phyloP scores from a whole-genome alignment of 441 rosid species.

The Eruca vesicaria region DNA sequence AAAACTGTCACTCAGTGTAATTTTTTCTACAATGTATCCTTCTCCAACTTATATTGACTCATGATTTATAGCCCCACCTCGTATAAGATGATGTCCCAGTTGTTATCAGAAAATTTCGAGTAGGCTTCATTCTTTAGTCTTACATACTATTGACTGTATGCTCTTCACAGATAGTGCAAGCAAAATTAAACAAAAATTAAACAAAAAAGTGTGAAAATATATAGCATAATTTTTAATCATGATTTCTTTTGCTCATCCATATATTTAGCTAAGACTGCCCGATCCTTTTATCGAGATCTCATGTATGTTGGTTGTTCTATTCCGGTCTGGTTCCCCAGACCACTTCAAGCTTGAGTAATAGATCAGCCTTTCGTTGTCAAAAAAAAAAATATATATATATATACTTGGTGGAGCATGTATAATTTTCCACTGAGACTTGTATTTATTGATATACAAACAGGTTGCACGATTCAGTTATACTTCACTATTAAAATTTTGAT shows the following conservation, averaged over 20 bases:
- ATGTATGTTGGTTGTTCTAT: no score
- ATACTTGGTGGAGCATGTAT: neutral
- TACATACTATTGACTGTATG: constrained; percentile 1
- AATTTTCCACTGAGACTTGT: neutral
- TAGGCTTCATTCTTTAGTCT: constrained; percentile 11
- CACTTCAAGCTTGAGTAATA: no score
- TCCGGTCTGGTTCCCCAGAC: no score
- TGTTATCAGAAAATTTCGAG: constrained; percentile 10
- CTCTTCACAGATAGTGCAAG: neutral
- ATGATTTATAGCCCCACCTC: constrained; percentile 27
- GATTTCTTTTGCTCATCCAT: neutral
- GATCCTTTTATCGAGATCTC: no score
- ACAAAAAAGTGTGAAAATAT: neutral
- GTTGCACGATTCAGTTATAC: constrained; percentile 2
- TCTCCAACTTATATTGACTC: constrained; percentile 16
- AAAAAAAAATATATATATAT: no score
- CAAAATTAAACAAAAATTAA: neutral
- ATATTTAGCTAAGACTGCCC: no score
- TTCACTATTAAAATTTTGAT: neutral
- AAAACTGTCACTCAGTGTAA: no score
- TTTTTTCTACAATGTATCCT: constrained; percentile 3
- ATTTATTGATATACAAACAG: neutral
- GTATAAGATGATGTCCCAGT: neutral
- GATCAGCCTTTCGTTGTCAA: no score
- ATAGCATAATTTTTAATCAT: neutral